phyloP scores from a whole-genome alignment of 2,329 filamentous ascomycete genomes.

The Harringtonia aguacate region DNA sequence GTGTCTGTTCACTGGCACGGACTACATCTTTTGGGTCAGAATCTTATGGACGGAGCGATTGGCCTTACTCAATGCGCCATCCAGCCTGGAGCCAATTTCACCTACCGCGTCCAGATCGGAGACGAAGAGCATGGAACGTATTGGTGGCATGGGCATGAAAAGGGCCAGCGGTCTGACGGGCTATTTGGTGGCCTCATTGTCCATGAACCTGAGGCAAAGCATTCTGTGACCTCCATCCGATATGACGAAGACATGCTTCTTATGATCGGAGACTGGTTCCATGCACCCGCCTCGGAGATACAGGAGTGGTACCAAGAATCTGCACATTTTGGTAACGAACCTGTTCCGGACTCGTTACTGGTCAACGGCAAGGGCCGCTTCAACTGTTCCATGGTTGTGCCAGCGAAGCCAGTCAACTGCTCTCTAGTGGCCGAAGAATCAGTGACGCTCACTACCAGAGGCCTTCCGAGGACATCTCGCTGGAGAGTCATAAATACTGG shows the following conservation, averaged over 20 bases:
- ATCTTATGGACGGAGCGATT: slow-evolving; percentile 58
- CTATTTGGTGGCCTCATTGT: slow-evolving; percentile 49
- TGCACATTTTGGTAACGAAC: slow-evolving; percentile 6
- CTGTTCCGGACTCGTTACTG: slow-evolving; percentile 8
- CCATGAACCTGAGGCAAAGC: slow-evolving; percentile 47
- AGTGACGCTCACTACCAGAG: neutral
- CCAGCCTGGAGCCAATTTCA: slow-evolving; percentile 48
- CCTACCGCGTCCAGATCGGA: slow-evolving; percentile 30
- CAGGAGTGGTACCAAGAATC: neutral
- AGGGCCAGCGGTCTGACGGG: slow-evolving; percentile 59
- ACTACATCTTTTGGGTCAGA: slow-evolving; percentile 19
- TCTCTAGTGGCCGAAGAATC: neutral
- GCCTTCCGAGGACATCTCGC: neutral
- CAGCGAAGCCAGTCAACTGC: slow-evolving; percentile 1
- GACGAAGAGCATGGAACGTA: slow-evolving; percentile 21
- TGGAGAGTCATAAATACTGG: slow-evolving; percentile 11
- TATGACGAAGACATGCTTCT: slow-evolving; percentile 54
- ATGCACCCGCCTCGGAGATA: neutral
- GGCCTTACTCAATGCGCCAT: slow-evolving; percentile 58
- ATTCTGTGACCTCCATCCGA: slow-evolving; percentile 29
- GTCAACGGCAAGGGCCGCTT: slow-evolving; percentile 8
- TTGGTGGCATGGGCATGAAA: slow-evolving; percentile 58
- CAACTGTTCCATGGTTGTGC: slow-evolving; percentile 5
- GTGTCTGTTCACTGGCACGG: slow-evolving; percentile 35
- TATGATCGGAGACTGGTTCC: slow-evolving; percentile 55